Percentiles rank a stretch among this genome's conserved stretches.
These are phyloP conservation scores for Limonium bicolor DNA, from an alignment of 148 eudicot species.

Conservation along the genomic window DNA sequence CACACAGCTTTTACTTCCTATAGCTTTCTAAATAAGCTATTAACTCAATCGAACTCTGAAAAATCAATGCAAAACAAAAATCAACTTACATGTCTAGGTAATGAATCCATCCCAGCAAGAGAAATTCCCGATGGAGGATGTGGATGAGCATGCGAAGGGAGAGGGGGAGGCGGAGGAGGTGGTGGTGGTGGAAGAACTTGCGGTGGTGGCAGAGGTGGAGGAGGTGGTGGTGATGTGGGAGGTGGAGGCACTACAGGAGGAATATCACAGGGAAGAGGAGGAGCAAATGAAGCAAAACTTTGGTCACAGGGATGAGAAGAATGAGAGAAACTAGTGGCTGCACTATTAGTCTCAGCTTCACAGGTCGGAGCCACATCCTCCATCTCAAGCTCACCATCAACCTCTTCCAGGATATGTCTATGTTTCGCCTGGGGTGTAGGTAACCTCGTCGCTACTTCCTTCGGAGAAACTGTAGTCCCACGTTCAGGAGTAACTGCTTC, in stretches of 20 bases:
- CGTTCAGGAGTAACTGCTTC: slow-evolving; percentile 99
- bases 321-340: slow-evolving; percentile 12
- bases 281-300: slow-evolving; percentile 20
- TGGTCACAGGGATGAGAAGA: slow-evolving; percentile 20
- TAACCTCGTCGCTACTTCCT: slow-evolving; percentile 12
- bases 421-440: slow-evolving; percentile 42
- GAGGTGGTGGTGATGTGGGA: slow-evolving; percentile 24
- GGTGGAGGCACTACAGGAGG: slow-evolving; percentile 51
- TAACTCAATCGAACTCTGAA: background rate
- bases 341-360: slow-evolving; percentile 24
- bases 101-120: slow-evolving; percentile 27
- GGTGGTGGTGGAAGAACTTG: slow-evolving; percentile 28
- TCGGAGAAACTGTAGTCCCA: slow-evolving; percentile 27
- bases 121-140: slow-evolving; percentile 15
- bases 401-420: slow-evolving; percentile 86
- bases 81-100: slow-evolving; percentile 29
- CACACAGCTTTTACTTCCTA: background rate
- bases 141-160: background rate
- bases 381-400: slow-evolving; percentile 99
- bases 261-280: slow-evolving; percentile 40
- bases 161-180: slow-evolving; percentile 18
- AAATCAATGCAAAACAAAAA: background rate
- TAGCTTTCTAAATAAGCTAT: background rate
- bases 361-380: slow-evolving; percentile 85
- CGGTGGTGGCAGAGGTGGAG: slow-evolving; percentile 14